Base-by-base conservation (phyloP, 768 basidiomycete genomes). In the Mycena alexandri region DNA sequence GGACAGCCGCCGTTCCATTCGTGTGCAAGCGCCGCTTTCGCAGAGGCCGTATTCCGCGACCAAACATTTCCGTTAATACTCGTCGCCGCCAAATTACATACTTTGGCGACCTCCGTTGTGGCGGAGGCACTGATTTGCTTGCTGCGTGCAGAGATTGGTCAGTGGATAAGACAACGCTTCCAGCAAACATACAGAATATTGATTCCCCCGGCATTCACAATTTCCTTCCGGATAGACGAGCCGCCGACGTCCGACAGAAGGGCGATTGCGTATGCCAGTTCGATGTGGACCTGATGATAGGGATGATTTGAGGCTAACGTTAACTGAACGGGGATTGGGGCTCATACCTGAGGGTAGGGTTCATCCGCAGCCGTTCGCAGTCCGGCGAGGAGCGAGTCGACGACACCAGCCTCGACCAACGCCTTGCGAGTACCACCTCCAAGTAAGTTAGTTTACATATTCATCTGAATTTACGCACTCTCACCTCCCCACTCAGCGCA, bases 181-280 rank as follows among this genome's bases (percentile, higher is more conserved):
- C n/a, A n/a, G n/a, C n/a, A n/a, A n/a, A n/a, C n/a, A n/a, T n/a
- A n/a, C n/a, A 77, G 63, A 46, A 76, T 76, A 7, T 67, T 65
- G 55, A 77, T 74, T 2, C 73, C 74, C 22, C 75, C 76, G 5
- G 75, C 75, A 10, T 65, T 76, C 14, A 73, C 63, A 21, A 76
- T 77, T 50, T 77, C 71, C 55, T 75, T 75, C 33, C 73, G 63
- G 44, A 77, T 74, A 5, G 73, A 42, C 5, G 67, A 38, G 6
- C 74, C 75, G 5, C 76, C 76, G 46, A 77, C 75, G 68, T 77
- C 76, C 10, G 55, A 60, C 3, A 77, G 69, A 10, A 73, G 65
- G 38, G 75, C 75, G 16, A 75, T 63, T 3, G 74, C 75, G 14
- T 75, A 60, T 0, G 76, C 73, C 11, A 75, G 58, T 48, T 76